A percentile compares a stretch with the other conserved stretches of the same genome.
Evolutionary conservation across 352 stramenopile genomes (phyloP).

Genomic region (Blastocystis sp.): DNA sequence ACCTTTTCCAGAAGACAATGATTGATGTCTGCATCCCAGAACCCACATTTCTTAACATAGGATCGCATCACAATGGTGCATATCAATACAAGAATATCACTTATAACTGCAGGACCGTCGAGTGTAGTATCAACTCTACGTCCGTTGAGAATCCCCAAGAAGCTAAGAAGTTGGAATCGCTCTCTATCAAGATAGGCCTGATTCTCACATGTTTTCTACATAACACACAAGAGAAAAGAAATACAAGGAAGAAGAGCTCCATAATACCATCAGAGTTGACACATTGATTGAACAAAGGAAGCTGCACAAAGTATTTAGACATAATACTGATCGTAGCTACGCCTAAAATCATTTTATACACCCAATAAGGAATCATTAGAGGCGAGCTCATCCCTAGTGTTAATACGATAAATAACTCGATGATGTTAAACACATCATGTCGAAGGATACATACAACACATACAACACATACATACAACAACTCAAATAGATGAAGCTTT

Average conservation of each 20-base stretch:
- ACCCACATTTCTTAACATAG: background rate
- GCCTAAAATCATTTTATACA: background rate
- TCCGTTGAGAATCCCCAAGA: background rate
- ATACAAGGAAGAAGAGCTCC: background rate
- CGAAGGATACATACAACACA: background rate
- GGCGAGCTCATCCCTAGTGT: background rate
- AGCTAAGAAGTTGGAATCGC: background rate
- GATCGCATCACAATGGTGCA: conserved; percentile 14
- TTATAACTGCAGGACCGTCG: background rate
- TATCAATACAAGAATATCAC: background rate
- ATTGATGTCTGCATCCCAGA: conserved; percentile 8
- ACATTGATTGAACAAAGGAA: conserved; percentile 17
- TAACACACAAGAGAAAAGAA: background rate
- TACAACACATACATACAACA: background rate
- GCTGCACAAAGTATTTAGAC: conserved; percentile 6
- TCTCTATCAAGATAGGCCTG: background rate
- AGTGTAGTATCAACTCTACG: background rate
- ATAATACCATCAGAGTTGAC: background rate
- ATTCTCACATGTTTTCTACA: background rate
- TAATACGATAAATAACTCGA: background rate
- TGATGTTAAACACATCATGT: background rate
- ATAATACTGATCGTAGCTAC: background rate
- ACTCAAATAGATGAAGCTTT: background rate
- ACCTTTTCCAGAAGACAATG: background rate
- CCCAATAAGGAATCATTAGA: conserved; percentile 42